These are phyloP conservation scores for Melastoma malabathricum DNA, from an alignment of 345 rosid species.

Conservation along the genomic window DNA sequence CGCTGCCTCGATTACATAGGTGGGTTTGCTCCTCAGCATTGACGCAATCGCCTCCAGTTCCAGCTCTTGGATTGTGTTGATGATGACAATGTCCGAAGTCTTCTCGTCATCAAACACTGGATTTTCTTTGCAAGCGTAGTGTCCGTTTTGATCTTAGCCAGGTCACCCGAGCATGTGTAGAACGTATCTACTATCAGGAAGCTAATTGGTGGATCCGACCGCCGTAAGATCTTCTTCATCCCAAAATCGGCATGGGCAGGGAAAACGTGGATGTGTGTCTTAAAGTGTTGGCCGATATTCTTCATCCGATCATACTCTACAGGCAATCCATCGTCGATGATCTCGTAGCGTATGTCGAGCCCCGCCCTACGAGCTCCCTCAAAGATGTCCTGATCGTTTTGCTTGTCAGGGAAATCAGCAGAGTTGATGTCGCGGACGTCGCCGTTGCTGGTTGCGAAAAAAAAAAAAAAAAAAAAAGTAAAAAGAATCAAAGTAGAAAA, in stretches of 20 bases:
- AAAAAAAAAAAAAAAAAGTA: too few species aligned
- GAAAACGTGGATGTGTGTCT: conserved; percentile 34
- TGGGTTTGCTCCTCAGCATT: conserved; percentile 21
- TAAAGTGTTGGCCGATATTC: conserved; percentile 60
- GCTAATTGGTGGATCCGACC: conserved; percentile 13
- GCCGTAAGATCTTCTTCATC: conserved; percentile 11
- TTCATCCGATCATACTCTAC: conserved; percentile 50
- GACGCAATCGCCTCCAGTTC: conserved; percentile 40
- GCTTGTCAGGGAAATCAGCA: too few species aligned
- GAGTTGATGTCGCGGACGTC: background rate
- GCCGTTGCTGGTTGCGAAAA: too few species aligned
- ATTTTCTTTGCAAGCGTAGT: conserved; percentile 42
- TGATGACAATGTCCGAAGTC: conserved; percentile 48
- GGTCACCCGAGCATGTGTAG: conserved; percentile 50
- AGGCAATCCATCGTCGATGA: conserved; percentile 71
- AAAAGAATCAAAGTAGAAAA: too few species aligned
- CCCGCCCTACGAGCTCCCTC: conserved; percentile 38
- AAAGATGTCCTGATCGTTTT: conserved; percentile 22
- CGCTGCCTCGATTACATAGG: conserved; percentile 38
- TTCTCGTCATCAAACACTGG: conserved; percentile 39
- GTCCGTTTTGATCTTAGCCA: conserved; percentile 46
- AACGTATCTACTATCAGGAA: conserved; percentile 62
- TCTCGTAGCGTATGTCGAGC: conserved; percentile 51
- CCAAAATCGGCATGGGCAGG: conserved; percentile 53
- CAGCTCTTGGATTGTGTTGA: conserved; percentile 54